Base-by-base conservation (phyloP, 2,329 filamentous ascomycete genomes). In the Mycogone perniciosa region DNA sequence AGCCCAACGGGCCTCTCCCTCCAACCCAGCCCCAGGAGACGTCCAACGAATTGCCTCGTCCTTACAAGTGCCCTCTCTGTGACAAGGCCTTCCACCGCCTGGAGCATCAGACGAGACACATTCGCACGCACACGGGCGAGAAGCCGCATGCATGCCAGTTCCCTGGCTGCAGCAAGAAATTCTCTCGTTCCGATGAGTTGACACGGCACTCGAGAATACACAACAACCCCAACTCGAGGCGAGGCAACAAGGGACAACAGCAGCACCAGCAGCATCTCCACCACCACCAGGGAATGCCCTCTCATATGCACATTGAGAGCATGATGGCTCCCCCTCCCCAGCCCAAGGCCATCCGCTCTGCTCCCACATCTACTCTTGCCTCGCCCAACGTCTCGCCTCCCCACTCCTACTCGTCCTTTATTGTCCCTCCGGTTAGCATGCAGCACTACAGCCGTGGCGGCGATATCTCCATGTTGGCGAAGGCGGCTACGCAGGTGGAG, bases 1-100 rank as follows among this genome's bases (percentile, higher is more conserved):
- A 82, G 72, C 75, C 84, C 63, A 79, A 86, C 61, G 82, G 80
- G 54, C 79, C 78, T 44, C 66, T 84, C 44, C 81, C 82, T 42
- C 76, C 76, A 57, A 79, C 84, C 52, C 82, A 88, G 64, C 62
- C 74, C 56, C 60, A 81, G 71, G 71, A 89, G 46, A 60, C 56
- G 58, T 63, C 65, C 43, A 76, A 71, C 52, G 92, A 97, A 71
- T 81, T 97, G 48, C 93, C 93, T 53, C 85, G 93, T 51, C 92
- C 92, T 1, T 99, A 99, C 83, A 97, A 97, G 77, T 99, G 92
- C 71, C 91, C 92, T 54, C 82, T 99, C 56, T 99, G 93, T 76
- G 92, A 96, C 64, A 95, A 96, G 79, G 92, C 93, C 54, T 99
- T 99, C 74, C 93, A 97, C 77, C 89, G 93, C 56, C 80, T 99